These are phyloP conservation scores for Narthecium ossifragum DNA, from an alignment of 106 monocot genomes.

Conservation along the genomic window DNA sequence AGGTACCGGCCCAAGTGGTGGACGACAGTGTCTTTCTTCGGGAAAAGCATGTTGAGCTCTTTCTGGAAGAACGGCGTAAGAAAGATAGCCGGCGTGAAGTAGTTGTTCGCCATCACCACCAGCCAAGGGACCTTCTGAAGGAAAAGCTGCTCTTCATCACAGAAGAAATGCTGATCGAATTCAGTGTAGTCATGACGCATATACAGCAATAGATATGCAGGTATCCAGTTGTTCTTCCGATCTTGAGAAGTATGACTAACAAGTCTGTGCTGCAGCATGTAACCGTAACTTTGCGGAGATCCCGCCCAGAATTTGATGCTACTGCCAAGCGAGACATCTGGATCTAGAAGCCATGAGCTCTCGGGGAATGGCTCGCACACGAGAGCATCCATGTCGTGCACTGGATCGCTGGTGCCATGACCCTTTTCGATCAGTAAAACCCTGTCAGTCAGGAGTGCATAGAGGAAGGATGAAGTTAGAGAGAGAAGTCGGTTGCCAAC, in stretches of 20 bases:
- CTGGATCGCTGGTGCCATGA: slow-evolving; percentile 35
- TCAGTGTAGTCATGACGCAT: slow-evolving; percentile 47
- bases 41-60: slow-evolving; percentile 56
- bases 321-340: slow-evolving; percentile 55
- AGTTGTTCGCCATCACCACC: slow-evolving; percentile 59
- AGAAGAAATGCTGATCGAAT: slow-evolving; percentile 67
- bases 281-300: too few relatives aligned
- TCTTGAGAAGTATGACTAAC: slow-evolving; percentile 27
- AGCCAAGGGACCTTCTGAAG: slow-evolving; percentile 62
- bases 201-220: slow-evolving; percentile 49
- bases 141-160: slow-evolving; percentile 59
- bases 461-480: slow-evolving; percentile 66
- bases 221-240: slow-evolving; percentile 17
- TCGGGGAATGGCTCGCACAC: slow-evolving; percentile 94
- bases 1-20: slow-evolving; percentile 71
- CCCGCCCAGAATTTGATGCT: too few relatives aligned
- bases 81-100: slow-evolving; percentile 72
- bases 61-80: slow-evolving; percentile 48
- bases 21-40: slow-evolving; percentile 69
- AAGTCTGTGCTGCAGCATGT: too few relatives aligned
- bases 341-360: slow-evolving; percentile 59
- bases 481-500: slow-evolving; percentile 79
- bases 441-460: slow-evolving; percentile 71
- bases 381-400: too few relatives aligned
- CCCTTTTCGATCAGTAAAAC: slow-evolving; percentile 53